These are phyloP conservation scores for Cadophora gregata DNA, from an alignment of 2,329 filamentous ascomycete species.

Conservation along the genomic window DNA sequence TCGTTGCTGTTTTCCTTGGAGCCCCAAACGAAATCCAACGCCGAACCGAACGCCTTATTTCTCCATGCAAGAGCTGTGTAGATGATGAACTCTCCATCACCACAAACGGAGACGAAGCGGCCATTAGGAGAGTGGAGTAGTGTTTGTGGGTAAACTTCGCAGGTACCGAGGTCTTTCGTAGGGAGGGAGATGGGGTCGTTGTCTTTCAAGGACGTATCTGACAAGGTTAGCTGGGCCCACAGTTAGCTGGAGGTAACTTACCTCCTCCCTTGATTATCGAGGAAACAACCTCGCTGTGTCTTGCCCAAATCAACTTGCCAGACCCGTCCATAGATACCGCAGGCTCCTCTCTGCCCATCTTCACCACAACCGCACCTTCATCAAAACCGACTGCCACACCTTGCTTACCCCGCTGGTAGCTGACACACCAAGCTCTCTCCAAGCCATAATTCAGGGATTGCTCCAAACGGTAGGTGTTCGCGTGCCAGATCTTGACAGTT, in stretches of 20 bases:
- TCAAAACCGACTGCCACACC: conserved; percentile 96
- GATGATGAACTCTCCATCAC: conserved; percentile 98
- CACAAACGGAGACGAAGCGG: conserved; percentile 85
- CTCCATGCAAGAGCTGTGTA: conserved; percentile 96
- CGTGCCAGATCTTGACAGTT: conserved; percentile 98
- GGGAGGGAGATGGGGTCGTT: conserved; percentile 84
- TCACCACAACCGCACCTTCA: conserved; percentile 96
- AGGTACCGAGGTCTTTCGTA: conserved; percentile 93
- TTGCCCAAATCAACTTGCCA: conserved; percentile 95
- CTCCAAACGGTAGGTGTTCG: conserved; percentile 94
- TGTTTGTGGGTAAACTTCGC: conserved; percentile 95
- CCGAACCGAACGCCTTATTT: conserved; percentile 96
- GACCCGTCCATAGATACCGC: conserved; percentile 97
- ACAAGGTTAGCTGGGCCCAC: conserved; percentile 41
- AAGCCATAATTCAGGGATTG: conserved; percentile 96
- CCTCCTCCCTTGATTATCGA: conserved; percentile 91
- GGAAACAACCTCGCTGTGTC: conserved; percentile 93
- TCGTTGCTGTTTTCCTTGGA: conserved; percentile 98
- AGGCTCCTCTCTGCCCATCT: conserved; percentile 95
- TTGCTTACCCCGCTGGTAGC: conserved; percentile 93
- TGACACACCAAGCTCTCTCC: conserved; percentile 96
- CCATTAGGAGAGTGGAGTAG: conserved; percentile 96
- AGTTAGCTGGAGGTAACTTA: conserved; percentile 44
- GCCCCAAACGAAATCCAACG: conserved; percentile 95
- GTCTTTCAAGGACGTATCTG: conserved; percentile 83